Evolutionary conservation across 345 rosid genomes (phyloP), one percentile per base, ranked within the genome.

Genomic region (Eucalyptus paniculata): DNA sequence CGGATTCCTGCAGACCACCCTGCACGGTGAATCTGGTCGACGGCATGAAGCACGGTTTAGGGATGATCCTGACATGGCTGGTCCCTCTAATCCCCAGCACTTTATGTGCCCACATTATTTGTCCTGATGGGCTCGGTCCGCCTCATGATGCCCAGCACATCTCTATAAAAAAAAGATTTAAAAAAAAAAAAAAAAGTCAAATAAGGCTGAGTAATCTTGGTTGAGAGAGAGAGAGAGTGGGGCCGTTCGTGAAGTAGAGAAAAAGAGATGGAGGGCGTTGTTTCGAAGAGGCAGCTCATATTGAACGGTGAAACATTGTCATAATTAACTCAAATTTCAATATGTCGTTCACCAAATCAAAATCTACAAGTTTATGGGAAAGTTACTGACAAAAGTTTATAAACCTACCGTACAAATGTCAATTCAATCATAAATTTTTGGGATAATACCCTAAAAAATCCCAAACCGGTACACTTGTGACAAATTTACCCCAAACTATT

Each of bases 11-110:
- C 34, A 88, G 81, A 54, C 91, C 88, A 62, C 93, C 95, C 37
- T 96, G 96, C 92, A 94, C 99, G 14, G 95, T 95, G 81, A 96
- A 97, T 9, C 97, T 95, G 92, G 98, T 96, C 7, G 99, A 96
- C 93, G 95, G 93, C 69, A 89, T 94, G 62, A 96, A 96, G 94
- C 97, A 95, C 65, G 92, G 95, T 2, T 80, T 95, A 6, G 96
- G 97, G 40, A 96, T 96, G 96, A 91, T 93, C 87, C 87, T 93
- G 6, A 94, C 96, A 87, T 96, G 98, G 99, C 87, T 95, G 2
- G 98, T 94, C 86, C 95, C 97, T 58, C 90, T 96, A 83, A 91
- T 96, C 56, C 99, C 99, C 49, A 95, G 96, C 92, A 96, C 95
- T 50, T 90, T 96, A 87, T 95, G 97, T 96, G 98, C 99, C 87